phyloP scores from a whole-genome alignment of 371 early-diverging fungal species.

The Lichtheimia ornata region DNA sequence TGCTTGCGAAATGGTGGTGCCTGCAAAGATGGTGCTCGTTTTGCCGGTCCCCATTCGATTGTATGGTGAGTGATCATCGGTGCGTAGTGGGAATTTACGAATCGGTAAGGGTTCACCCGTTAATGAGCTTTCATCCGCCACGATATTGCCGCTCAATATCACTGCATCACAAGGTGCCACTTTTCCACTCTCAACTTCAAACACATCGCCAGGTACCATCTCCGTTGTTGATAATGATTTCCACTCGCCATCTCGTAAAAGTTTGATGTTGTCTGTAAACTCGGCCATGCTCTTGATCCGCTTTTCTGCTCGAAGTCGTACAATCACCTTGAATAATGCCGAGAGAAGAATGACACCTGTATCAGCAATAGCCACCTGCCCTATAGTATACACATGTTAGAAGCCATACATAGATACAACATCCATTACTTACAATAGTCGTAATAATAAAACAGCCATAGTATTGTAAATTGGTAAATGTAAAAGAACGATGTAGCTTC shows the following conservation, averaged over 20 bases:
- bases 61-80: constrained; percentile 28
- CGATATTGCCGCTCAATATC: constrained; percentile 66
- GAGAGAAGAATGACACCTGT: constrained; percentile 71
- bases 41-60: constrained; percentile 51
- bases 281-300: constrained; percentile 72
- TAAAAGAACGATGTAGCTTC: constrained; percentile 79
- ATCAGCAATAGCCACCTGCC: constrained; percentile 74
- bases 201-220: constrained; percentile 77
- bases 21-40: constrained; percentile 53
- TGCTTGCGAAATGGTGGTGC: constrained; percentile 54
- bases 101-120: constrained; percentile 69
- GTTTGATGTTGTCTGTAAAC: constrained; percentile 46
- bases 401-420: neutral
- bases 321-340: constrained; percentile 68
- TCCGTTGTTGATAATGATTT: constrained; percentile 45
- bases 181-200: constrained; percentile 55
- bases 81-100: constrained; percentile 58
- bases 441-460: constrained; percentile 76
- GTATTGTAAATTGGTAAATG: constrained; percentile 72
- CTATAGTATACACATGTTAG: constrained; percentile 5
- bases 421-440: constrained; percentile 54
- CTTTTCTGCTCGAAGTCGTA: constrained; percentile 63
- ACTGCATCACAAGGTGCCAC: constrained; percentile 71
- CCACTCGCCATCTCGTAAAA: constrained; percentile 68
- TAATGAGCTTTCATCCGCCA: constrained; percentile 73